Evolutionary conservation across 768 basidiomycete species (phyloP).

Genomic region (Lactarius hatsudake): DNA sequence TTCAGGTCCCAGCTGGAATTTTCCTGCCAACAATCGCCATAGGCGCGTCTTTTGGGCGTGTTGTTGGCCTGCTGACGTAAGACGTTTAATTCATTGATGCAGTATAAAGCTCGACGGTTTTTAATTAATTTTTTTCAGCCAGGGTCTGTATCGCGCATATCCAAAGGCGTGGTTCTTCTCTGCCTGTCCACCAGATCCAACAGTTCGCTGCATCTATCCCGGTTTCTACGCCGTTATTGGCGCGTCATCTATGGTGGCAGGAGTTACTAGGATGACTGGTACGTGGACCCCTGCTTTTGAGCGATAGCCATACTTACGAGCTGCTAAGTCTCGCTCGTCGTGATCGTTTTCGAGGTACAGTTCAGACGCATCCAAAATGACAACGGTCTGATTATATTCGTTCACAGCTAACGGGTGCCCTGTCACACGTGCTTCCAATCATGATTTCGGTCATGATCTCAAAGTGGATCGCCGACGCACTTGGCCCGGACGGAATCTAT

Average conservation of each 20-base stretch:
- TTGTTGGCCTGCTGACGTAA: slow-evolving; percentile 64
- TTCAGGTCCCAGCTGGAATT: slow-evolving; percentile 72
- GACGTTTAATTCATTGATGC: slow-evolving; percentile 27
- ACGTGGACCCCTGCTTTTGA: slow-evolving; percentile 28
- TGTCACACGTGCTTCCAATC: slow-evolving; percentile 78
- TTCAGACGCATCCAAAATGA: slow-evolving; percentile 1
- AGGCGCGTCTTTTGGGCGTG: slow-evolving; percentile 70
- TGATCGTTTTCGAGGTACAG: slow-evolving; percentile 69
- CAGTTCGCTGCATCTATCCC: slow-evolving; percentile 65
- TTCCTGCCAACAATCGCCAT: slow-evolving; percentile 75
- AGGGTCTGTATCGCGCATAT: slow-evolving; percentile 63
- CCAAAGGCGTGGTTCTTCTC: slow-evolving; percentile 68
- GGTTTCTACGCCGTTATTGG: slow-evolving; percentile 79
- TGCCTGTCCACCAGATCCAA: slow-evolving; percentile 69
- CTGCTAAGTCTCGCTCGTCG: slow-evolving; percentile 62
- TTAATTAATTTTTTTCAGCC: slow-evolving; percentile 39
- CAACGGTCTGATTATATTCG: not conserved
- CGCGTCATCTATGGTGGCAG: slow-evolving; percentile 71
- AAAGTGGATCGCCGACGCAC: slow-evolving; percentile 74
- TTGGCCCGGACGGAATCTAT: slow-evolving; percentile 68
- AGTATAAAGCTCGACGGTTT: not conserved
- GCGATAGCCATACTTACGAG: not conserved
- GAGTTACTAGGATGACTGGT: slow-evolving; percentile 78
- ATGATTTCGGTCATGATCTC: slow-evolving; percentile 78
- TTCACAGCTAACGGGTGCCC: slow-evolving; percentile 65